phyloP scores from a whole-genome alignment of 139 green algal species.

The Chloropicon primus region DNA sequence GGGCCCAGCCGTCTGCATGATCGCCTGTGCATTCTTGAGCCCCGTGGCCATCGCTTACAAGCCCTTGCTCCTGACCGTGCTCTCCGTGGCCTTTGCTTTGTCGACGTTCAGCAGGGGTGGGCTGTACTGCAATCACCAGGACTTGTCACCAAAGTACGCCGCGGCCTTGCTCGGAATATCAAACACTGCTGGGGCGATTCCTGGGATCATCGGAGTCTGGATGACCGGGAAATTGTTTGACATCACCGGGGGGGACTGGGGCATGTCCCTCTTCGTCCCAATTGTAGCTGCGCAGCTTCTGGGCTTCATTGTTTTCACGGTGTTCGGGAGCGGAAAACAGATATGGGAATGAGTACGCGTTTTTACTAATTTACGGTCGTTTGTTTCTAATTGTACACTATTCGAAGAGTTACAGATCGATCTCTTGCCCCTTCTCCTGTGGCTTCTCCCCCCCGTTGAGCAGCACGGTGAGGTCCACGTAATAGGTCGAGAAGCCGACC shows the following conservation, averaged over 20 bases:
- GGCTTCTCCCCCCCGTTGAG: not conserved
- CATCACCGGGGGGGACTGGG: not conserved
- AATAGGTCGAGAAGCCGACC: not conserved
- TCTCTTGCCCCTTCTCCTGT: not conserved
- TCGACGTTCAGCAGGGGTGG: constrained; percentile 18
- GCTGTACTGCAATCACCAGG: constrained; percentile 66
- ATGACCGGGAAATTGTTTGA: constrained; percentile 45
- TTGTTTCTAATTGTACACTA: no score
- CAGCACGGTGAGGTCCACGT: not conserved
- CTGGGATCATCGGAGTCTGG: constrained; percentile 40
- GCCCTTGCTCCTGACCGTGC: constrained; percentile 20
- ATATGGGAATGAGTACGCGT: not conserved
- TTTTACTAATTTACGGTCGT: no score
- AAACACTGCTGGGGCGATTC: constrained; percentile 46
- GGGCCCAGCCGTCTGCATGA: constrained; percentile 44
- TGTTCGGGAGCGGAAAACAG: not conserved
- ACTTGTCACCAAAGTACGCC: constrained; percentile 47
- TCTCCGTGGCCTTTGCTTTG: not conserved
- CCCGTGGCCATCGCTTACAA: constrained; percentile 29
- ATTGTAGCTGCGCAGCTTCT: not conserved
- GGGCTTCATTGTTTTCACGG: not conserved
- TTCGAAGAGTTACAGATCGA: not conserved
- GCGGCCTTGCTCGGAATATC: constrained; percentile 62
- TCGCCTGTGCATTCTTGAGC: constrained; percentile 32
- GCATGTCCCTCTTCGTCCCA: not conserved